Conservation (phyloP, 2,329 filamentous ascomycete genomes). For the Mycosphaerella arachidis region DNA sequence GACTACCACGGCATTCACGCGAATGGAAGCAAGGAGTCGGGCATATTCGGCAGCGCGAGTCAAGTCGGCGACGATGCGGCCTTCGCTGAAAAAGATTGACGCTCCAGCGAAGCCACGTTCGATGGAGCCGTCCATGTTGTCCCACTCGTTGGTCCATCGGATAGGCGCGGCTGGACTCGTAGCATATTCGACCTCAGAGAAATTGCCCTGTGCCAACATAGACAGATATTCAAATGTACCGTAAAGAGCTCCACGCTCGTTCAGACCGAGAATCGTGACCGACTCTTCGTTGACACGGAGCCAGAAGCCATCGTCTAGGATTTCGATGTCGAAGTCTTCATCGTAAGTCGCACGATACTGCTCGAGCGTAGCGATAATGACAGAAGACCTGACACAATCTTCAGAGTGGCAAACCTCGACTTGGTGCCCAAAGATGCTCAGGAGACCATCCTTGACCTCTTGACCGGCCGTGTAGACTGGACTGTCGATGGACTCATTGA, state of each 20-base stretch:
- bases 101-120: slow-evolving; percentile 64
- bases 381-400: slow-evolving; percentile 29
- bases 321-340: slow-evolving; percentile 23
- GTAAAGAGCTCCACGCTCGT: slow-evolving; percentile 64
- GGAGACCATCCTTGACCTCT: slow-evolving; percentile 52
- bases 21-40: slow-evolving; percentile 61
- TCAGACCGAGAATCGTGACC: slow-evolving; percentile 59
- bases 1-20: slow-evolving; percentile 62
- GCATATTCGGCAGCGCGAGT: slow-evolving; percentile 60
- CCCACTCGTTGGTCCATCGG: slow-evolving; percentile 70
- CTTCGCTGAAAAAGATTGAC: slow-evolving; percentile 64
- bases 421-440: slow-evolving; percentile 49
- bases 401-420: slow-evolving; percentile 34
- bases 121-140: slow-evolving; percentile 64
- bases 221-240: slow-evolving; percentile 66
- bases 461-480: slow-evolving; percentile 57
- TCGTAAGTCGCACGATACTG: slow-evolving; percentile 38
- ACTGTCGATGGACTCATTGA: slow-evolving; percentile 47
- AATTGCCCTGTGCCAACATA: slow-evolving; percentile 57
- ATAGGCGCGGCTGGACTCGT: slow-evolving; percentile 58
- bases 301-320: slow-evolving; percentile 59
- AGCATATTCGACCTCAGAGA: slow-evolving; percentile 45
- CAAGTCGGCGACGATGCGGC: slow-evolving; percentile 53
- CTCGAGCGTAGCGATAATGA: slow-evolving; percentile 49
- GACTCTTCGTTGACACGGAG: slow-evolving; percentile 46